Base-by-base conservation (phyloP, 75 land plant genomes). In the Larix kaempferi region DNA sequence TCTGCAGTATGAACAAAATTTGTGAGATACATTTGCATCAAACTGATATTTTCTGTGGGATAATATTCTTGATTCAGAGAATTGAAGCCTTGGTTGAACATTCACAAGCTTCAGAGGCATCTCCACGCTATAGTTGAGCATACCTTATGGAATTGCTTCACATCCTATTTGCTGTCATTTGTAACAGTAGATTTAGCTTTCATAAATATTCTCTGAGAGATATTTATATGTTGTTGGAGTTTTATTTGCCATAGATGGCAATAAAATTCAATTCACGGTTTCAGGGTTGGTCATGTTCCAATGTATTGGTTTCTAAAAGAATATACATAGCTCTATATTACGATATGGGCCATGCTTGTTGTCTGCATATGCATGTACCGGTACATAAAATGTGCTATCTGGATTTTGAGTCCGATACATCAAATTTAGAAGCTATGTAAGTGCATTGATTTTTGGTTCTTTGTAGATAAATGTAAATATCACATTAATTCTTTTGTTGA, bases 41-140 rank as follows among this genome's bases (percentile, higher is more conserved):
- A 37, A 16, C 21, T 67, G 19, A 37, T 26, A 17, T 67, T 67
- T 67, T 37, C 6, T 29, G 37, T 5, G 15, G 67, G 67, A 29
- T 0, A 2, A 6, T 64, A 33, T 67, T 67, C 21, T 6, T 67
- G 71, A 37, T 41, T 39, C 71, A 67, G 71, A 67, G 44, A 37
- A 67, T 67, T 37, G 71, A 67, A 33, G 71, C 71, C 49, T 37
- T 67, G 71, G 71, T 67, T 37, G 71, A 67, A 21, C 71, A 67
- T 67, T 39, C 71, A 39, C 22, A 27, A 16, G 39, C 71, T 29
- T 39, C 49, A 16, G 71, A 67, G 71, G 49, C 71, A 67, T 67
- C n/a, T 6, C 71, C 71, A 67, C 49, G 44, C 15, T 37, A 35
- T 39, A 67, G 71, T 67, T 29, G 44, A 67, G 41, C 41, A 66